Evolutionary conservation across 2,329 filamentous ascomycete genomes (phyloP).

Genomic region (Thielaviopsis musarum): DNA sequence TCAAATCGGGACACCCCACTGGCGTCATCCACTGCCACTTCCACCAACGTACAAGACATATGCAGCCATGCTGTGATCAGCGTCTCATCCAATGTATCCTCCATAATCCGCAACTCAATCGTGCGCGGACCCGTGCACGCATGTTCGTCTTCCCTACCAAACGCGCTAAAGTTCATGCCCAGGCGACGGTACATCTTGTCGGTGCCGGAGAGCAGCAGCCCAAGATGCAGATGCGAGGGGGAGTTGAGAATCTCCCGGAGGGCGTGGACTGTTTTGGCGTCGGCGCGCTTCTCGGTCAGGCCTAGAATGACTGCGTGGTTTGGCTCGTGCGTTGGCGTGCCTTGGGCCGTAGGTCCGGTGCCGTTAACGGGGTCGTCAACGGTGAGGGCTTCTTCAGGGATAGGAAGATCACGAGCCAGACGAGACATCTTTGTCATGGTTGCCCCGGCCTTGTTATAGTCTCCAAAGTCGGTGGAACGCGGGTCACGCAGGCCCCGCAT

Average conservation of each 20-base stretch:
- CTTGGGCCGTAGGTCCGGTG: not conserved
- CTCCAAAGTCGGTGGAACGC: conserved; percentile 21
- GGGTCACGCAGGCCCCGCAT: conserved; percentile 23
- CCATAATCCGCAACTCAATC: conserved; percentile 24
- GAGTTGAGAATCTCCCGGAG: conserved; percentile 19
- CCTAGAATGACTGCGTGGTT: not conserved
- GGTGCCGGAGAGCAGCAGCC: conserved; percentile 21
- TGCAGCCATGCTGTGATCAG: conserved; percentile 21
- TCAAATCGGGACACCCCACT: not conserved
- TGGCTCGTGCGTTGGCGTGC: not conserved
- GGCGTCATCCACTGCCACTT: conserved; percentile 15
- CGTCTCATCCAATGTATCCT: conserved; percentile 18
- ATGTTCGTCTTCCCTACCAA: conserved; percentile 21
- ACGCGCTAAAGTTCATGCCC: conserved; percentile 26
- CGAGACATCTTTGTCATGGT: conserved; percentile 8
- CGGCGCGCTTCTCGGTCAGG: not conserved
- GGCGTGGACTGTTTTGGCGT: conserved; percentile 12
- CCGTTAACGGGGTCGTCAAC: not conserved
- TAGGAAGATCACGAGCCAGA: conserved; percentile 5
- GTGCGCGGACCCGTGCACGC: conserved; percentile 21
- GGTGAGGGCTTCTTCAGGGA: not conserved
- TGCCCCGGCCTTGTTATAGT: conserved; percentile 23
- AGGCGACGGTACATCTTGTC: conserved; percentile 20
- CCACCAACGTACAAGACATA: conserved; percentile 19
- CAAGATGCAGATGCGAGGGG: conserved; percentile 18